These are phyloP conservation scores for Rhynchospora pubera DNA, from an alignment of 176 grass and related monocot genomes.

Conservation along the genomic window DNA sequence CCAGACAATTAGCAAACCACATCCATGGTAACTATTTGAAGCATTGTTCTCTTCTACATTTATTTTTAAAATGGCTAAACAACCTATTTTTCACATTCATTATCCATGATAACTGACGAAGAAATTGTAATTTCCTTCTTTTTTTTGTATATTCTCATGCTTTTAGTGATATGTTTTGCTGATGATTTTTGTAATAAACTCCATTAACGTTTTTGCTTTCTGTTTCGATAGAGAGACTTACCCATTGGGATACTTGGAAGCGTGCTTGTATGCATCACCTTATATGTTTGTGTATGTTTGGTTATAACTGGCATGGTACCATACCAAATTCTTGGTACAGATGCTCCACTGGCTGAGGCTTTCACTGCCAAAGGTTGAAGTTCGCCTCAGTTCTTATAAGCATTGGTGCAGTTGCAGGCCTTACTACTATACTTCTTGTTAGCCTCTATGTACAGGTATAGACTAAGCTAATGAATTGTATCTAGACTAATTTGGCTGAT, in stretches of 20 bases:
- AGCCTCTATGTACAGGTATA: conserved; percentile 96
- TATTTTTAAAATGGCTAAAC: not conserved
- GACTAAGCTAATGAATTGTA: not conserved
- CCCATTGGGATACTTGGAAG: conserved; percentile 86
- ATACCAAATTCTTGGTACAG: conserved; percentile 69
- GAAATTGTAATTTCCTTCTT: not conserved
- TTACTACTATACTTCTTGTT: conserved; percentile 91
- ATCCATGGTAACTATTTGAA: not conserved
- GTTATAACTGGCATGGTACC: conserved; percentile 98
- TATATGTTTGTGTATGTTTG: conserved; percentile 92
- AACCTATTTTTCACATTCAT: not conserved
- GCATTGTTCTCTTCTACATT: not conserved
- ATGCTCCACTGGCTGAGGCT: conserved; percentile 92
- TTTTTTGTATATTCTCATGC: conserved; percentile 1
- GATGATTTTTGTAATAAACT: not conserved
- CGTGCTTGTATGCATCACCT: conserved; percentile 59
- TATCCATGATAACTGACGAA: not conserved
- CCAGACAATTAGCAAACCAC: not conserved
- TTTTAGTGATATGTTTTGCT: not conserved
- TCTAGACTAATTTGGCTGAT: not conserved
- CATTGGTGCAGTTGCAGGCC: conserved; percentile 82
- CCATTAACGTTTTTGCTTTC: conserved; percentile 22
- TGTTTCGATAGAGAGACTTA: conserved; percentile 59
- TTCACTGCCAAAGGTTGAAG: conserved; percentile 82
- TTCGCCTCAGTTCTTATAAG: conserved; percentile 83